A percentile compares a stretch with the other conserved stretches of the same genome.
phyloP scores from a whole-genome alignment of 1,284 basidiomycete genomes.

The Leccinum insolens region DNA sequence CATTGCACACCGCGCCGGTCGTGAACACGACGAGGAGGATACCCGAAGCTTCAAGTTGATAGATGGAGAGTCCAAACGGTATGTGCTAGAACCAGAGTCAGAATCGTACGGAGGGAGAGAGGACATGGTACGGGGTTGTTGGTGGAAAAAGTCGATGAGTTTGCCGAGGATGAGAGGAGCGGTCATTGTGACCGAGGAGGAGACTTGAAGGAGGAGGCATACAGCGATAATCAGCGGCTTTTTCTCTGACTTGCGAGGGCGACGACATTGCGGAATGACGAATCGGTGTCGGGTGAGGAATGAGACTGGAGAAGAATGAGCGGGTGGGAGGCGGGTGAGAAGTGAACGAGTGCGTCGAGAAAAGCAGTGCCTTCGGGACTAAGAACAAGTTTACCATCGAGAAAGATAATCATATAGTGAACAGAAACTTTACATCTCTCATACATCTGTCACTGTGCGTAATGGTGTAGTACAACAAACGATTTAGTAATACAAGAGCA shows the following conservation, averaged over 20 bases:
- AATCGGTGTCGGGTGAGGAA: slow-evolving; percentile 43
- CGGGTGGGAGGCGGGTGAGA: too few relatives aligned
- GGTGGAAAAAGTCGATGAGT: slow-evolving; percentile 88
- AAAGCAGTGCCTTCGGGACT: too few relatives aligned
- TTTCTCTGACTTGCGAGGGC: slow-evolving; percentile 77
- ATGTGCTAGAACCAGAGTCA: not conserved
- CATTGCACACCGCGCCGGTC: slow-evolving; percentile 86
- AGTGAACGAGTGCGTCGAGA: too few relatives aligned
- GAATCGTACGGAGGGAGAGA: not conserved
- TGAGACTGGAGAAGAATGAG: slow-evolving; percentile 38
- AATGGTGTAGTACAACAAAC: too few relatives aligned
- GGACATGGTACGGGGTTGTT: slow-evolving; percentile 59
- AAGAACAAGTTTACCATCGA: too few relatives aligned
- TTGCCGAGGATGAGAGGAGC: slow-evolving; percentile 91
- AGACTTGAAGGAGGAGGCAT: slow-evolving; percentile 61
- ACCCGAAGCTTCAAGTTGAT: slow-evolving; percentile 68
- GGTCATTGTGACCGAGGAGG: slow-evolving; percentile 85
- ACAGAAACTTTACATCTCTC: too few relatives aligned
- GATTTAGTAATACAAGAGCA: too few relatives aligned
- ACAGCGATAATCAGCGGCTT: slow-evolving; percentile 75
- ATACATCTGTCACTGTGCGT: too few relatives aligned
- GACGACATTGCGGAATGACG: slow-evolving; percentile 75
- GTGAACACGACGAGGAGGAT: slow-evolving; percentile 83
- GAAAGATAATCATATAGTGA: too few relatives aligned
- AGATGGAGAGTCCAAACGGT: not conserved